Evolutionary conservation across 768 basidiomycete genomes (phyloP), one percentile per base, ranked within the genome.

Genomic region (Leccinum sublutescens): DNA sequence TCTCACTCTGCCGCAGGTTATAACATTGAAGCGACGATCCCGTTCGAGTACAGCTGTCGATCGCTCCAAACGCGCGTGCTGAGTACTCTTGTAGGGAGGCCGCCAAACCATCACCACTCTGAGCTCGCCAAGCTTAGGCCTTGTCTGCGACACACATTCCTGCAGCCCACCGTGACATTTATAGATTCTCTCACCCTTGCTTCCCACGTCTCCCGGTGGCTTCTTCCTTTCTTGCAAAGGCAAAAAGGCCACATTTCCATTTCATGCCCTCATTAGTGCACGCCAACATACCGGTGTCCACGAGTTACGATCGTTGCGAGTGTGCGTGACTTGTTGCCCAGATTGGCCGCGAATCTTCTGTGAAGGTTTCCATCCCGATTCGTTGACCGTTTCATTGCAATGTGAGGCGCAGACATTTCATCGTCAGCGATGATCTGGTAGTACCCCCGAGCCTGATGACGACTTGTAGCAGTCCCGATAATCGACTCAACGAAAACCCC

Each of bases 381-480:
- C n/a, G 25, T n/a, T 12, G 25, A 25, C n/a, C 52, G 6, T 34
- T 11, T 12, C 17, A 5, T 54, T 11, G 34, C 17, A 34, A 2
- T 6, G 9, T 6, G n/a, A 31, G 9, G 34, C 27, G 36, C 51
- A 54, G 23, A 56, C 40, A 25, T 23, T 19, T 15, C 34, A 10
- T 17, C 17, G 25, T 17, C 5, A 14, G 43, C 17, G 43, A 27
- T 29, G 9, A n/a, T 17, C 14, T 17, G 14, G 40, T 33, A 14
- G 7, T 49, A 29, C 9, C 33, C 7, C 17, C 38, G 17, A 40
- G 17, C 38, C 17, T 14, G 38, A 40, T 33, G 33, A 52, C n/a
- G 54, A 51, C 4, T 49, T 15, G 47, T 60, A 57, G 54, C 62
- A 58, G 23, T 59, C 64, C 59, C 55, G 58, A 31, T 61, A 64